Evolutionary conservation across 305 asterid species (phyloP), one percentile per base, ranked within the genome.

Genomic region (Rubia balearica): DNA sequence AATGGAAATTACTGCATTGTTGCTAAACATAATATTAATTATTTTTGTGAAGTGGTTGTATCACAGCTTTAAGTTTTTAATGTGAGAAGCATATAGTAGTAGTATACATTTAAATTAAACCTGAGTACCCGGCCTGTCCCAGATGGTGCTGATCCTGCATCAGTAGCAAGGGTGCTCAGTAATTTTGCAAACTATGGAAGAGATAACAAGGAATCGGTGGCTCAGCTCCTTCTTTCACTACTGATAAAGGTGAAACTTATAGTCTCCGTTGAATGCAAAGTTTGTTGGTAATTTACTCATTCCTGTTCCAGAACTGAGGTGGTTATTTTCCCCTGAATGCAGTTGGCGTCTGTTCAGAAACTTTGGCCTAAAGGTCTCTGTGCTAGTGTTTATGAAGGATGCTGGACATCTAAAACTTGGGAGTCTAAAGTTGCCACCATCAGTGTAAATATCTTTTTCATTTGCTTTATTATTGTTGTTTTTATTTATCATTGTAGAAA

Each of bases 341-440:
- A 94, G 97, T 83, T 94, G 79, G 84, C 89, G 60, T 86, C 96
- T 19, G 88, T 94, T 65, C 96, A 91, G 79, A 91, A 81, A 51
- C 90, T 91, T 64, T 94, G 97, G 98, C 64, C 86, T 21, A 89
- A 94, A 79, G 98, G 98, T 70, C 86, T 94, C 64, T 89, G 96
- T 73, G 96, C 89, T 36, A 88, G 97, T 82, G 83, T 89, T 49
- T 85, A 80, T 61, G 79, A 77, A 56, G 98, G 83, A 65, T 76
- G 87, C 21, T 94, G 98, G 98, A 87, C 49, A 74, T 89, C 96
- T 61, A 94, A 83, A 83, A 85, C 96, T 62, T 87, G 95, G 95
- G 83, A 79, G 60, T 84, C 96, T 66, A 89, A 89, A 94, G 94
- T 94, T 76, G 89, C 86, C 73, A 64, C 76, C 67, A 81, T 91